A percentile compares a stretch with the other conserved stretches of the same genome.
These are phyloP conservation scores for Trichoderma afroharzianum DNA, from an alignment of 2,329 filamentous ascomycete species.

Conservation along the genomic window DNA sequence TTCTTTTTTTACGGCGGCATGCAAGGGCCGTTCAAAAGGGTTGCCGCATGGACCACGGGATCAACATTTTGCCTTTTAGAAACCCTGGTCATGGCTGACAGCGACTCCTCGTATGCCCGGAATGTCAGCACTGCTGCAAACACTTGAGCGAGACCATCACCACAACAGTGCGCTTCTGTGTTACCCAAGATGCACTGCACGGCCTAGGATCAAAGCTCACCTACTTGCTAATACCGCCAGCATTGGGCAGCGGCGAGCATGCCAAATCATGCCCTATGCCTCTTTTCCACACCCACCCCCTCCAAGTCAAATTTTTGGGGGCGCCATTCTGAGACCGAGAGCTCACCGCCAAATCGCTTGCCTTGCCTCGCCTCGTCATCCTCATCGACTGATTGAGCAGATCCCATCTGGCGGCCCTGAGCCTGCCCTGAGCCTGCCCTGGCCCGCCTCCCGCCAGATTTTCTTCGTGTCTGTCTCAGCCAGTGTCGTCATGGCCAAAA, in stretches of 20 bases:
- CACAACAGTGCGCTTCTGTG: neutral
- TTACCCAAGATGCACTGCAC: neutral
- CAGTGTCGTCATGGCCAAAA: constrained; percentile 18
- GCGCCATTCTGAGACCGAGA: neutral
- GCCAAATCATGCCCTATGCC: neutral
- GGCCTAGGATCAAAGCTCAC: neutral
- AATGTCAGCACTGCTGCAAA: constrained; percentile 7
- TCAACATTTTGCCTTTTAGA: neutral
- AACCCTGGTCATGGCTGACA: neutral
- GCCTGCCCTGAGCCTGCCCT: constrained; percentile 8
- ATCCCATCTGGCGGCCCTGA: constrained; percentile 13
- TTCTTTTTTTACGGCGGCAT: neutral
- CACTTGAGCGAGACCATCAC: neutral
- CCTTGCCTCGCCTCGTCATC: constrained; percentile 13
- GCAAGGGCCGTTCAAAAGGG: neutral
- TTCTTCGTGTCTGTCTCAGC: constrained; percentile 9
- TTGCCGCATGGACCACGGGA: neutral
- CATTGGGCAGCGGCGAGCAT: constrained; percentile 7
- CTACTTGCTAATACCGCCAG: neutral
- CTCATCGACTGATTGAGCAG: constrained; percentile 18
- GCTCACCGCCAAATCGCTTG: constrained; percentile 17
- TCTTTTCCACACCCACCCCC: neutral
- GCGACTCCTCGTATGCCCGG: neutral
- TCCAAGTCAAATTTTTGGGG: neutral
- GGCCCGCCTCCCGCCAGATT: constrained; percentile 4